Evolutionary conservation across 768 basidiomycete species (phyloP).

Genomic region (Erythrobasidium yunnanense): DNA sequence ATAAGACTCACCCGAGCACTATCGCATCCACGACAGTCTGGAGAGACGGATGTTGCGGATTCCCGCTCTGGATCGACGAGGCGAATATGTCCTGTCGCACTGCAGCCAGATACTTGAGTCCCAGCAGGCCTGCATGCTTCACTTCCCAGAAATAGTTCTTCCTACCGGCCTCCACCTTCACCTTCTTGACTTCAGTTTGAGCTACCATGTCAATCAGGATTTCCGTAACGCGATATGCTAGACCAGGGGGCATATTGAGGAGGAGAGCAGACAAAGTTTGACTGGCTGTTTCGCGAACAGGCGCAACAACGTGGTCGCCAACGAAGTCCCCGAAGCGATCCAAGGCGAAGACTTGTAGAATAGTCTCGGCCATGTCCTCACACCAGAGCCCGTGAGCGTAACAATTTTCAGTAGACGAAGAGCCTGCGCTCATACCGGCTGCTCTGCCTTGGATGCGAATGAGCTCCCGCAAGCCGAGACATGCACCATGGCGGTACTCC

Average conservation of each 20-base stretch:
- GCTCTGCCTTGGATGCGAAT: constrained; percentile 69
- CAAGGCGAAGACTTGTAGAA: constrained; percentile 78
- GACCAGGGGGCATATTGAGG: constrained; percentile 72
- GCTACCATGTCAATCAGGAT: constrained; percentile 86
- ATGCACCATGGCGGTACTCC: constrained; percentile 90
- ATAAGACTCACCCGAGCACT: constrained; percentile 62
- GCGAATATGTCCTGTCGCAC: constrained; percentile 74
- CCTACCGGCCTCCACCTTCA: background rate
- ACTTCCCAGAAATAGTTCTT: constrained; percentile 78
- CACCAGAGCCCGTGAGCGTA: constrained; percentile 75
- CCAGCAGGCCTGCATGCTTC: constrained; percentile 89
- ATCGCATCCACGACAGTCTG: constrained; percentile 79
- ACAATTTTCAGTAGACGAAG: constrained; percentile 52
- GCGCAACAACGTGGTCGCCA: constrained; percentile 83
- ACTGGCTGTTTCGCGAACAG: constrained; percentile 89
- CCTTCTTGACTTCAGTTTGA: constrained; percentile 55
- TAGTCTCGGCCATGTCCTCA: constrained; percentile 70
- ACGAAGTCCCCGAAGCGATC: constrained; percentile 98
- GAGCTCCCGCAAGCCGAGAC: constrained; percentile 78
- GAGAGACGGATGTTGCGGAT: constrained; percentile 51
- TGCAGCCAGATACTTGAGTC: constrained; percentile 95
- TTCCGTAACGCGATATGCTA: constrained; percentile 65
- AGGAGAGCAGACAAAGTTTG: constrained; percentile 85
- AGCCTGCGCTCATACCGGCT: constrained; percentile 56
- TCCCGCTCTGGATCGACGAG: constrained; percentile 30